phyloP scores from a whole-genome alignment of 345 rosid species.

The Eucalyptus pumila region DNA sequence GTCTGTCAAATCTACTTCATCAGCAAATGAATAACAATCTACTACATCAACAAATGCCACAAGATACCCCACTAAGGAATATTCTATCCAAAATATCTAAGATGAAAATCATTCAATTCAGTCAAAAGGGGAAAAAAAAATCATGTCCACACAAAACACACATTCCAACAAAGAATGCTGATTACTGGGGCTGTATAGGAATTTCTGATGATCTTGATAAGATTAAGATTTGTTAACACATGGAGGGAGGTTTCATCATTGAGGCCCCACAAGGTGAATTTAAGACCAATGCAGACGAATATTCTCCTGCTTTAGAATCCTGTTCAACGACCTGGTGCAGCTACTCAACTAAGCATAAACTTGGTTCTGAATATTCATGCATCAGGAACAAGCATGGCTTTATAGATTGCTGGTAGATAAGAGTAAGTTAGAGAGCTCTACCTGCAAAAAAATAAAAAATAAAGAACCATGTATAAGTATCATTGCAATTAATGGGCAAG shows the following conservation, averaged over 20 bases:
- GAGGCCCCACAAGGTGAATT: slow-evolving; percentile 31
- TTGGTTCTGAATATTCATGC: background rate
- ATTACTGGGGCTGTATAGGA: background rate
- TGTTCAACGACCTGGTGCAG: background rate
- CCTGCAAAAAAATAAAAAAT: slow-evolving; percentile 30
- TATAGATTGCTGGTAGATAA: slow-evolving; percentile 10
- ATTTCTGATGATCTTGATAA: slow-evolving; percentile 2
- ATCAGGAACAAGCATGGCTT: background rate
- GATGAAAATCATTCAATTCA: background rate
- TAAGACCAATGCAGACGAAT: background rate
- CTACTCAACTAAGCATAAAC: background rate
- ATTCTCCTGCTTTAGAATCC: background rate
- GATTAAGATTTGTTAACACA: slow-evolving; percentile 25
- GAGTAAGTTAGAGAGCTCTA: slow-evolving; percentile 28
- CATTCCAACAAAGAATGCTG: background rate
- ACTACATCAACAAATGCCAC: background rate
- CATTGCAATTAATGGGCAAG: background rate
- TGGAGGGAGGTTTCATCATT: slow-evolving; percentile 16
- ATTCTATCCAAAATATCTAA: background rate
- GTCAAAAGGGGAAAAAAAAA: background rate
- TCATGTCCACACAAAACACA: background rate
- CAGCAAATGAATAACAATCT: background rate
- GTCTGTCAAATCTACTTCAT: background rate
- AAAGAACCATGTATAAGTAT: background rate
- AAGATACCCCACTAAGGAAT: background rate